Evolutionary conservation across 108 stramenopile species (phyloP), one percentile per base, ranked within the genome.

Genomic region (Schizochytrium sp.): DNA sequence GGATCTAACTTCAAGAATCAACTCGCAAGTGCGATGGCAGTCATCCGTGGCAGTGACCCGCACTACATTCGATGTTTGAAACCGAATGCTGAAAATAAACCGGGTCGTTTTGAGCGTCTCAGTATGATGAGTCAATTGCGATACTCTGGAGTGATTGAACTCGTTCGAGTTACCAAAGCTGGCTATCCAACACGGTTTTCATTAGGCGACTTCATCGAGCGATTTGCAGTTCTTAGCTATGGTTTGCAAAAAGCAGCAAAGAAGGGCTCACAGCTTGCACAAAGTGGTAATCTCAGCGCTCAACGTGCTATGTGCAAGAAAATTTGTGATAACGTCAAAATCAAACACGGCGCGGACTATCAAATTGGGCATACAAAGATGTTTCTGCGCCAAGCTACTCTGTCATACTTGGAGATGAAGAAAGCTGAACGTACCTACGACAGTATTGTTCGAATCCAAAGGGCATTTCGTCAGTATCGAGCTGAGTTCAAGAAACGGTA

Each of bases 301-400:
- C 76, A 83, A 40, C 50, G 47, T 38, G 53, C 47, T 13, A 53
- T 83, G 45, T 83, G 76, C 53, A 10, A 83, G 55, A 83, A 83
- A 40, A 83, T 83, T 53, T 83, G 76, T 40, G 47, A 83, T 7
- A 83, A 42, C 3, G 47, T 55, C 76, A 83, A 83, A 2, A 47
- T 87, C 46, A 47, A 89, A 17, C 40, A 41, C 41, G 76, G 88
- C 15, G 57, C 8, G 53, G 45, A 60, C n/a, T 69, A 96, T 41
- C 97, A 97, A 91, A 94, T 97, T 60, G 98, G 98, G 87, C 72
- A 93, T 69, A 96, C 96, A 38, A 97, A 97, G 91, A 95, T 98
- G 0, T 98, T 97, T 91, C 96, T 98, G 96, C 94, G 97, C 72
- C 96, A 97, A 92, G 95, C 95, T 7, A 95, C 96, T 7, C 96